Percentiles rank a stretch among this genome's conserved stretches.
phyloP scores from a whole-genome alignment of 176 grass and related monocot species.

The Rhynchospora breviuscula region DNA sequence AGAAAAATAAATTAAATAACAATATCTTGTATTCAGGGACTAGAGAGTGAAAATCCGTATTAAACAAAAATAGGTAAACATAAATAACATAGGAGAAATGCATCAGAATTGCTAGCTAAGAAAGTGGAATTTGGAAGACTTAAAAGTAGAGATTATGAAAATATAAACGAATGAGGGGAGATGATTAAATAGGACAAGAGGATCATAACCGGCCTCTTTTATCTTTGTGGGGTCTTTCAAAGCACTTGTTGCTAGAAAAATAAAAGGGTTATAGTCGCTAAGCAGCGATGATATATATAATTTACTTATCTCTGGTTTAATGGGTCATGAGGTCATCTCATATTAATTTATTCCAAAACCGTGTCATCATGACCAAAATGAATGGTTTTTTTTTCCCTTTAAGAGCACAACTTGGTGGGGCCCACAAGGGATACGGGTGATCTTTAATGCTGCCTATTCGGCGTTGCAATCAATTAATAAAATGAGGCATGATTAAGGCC shows the following conservation, averaged over 20 bases:
- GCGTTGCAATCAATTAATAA: slow-evolving; percentile 56
- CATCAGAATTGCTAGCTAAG: too few relatives aligned
- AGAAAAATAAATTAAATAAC: too few relatives aligned
- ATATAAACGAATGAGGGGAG: not conserved
- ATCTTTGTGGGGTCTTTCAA: slow-evolving; percentile 47
- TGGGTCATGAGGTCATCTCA: slow-evolving; percentile 57
- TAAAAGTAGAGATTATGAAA: too few relatives aligned
- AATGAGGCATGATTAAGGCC: slow-evolving; percentile 30
- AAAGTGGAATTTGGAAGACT: too few relatives aligned
- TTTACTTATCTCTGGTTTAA: slow-evolving; percentile 32
- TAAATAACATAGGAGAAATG: too few relatives aligned
- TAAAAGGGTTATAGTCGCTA: slow-evolving; percentile 41
- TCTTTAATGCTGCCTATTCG: slow-evolving; percentile 83
- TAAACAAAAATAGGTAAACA: too few relatives aligned
- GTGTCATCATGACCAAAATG: slow-evolving; percentile 65
- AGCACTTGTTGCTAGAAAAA: slow-evolving; percentile 42
- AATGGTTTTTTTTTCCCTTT: slow-evolving; percentile 54
- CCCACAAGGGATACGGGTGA: slow-evolving; percentile 62
- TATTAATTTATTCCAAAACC: slow-evolving; percentile 47
- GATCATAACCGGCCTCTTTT: slow-evolving; percentile 23
- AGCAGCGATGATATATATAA: slow-evolving; percentile 38
- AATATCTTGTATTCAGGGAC: too few relatives aligned
- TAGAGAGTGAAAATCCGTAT: too few relatives aligned
- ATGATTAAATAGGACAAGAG: not conserved
- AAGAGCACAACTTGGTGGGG: slow-evolving; percentile 70